Evolutionary conservation across 495 filamentous ascomycete genomes (phyloP).

Genomic region (Aspergillus heteromorphus): DNA sequence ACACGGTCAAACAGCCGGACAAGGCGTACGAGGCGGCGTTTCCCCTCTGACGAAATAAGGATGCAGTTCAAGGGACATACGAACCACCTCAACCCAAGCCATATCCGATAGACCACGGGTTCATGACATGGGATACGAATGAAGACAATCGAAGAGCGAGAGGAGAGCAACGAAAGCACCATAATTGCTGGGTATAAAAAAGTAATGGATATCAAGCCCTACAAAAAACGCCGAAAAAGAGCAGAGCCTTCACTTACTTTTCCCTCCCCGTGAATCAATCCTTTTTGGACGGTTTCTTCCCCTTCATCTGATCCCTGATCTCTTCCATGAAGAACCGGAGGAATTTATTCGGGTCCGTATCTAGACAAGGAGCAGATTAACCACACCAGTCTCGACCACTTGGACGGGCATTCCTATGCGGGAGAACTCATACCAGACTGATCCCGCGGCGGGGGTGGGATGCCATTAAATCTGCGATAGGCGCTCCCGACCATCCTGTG

Average conservation of each 20-base stretch:
- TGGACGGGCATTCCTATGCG: background rate
- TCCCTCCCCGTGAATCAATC: conserved; percentile 14
- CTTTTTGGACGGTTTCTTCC: conserved; percentile 38
- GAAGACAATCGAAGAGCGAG: background rate
- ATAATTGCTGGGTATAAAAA: conserved; percentile 19
- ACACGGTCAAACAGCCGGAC: conserved; percentile 15
- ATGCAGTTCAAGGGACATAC: conserved; percentile 35
- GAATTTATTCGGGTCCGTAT: conserved; percentile 37
- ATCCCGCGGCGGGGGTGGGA: conserved; percentile 53
- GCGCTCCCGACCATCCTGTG: conserved; percentile 53
- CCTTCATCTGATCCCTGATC: conserved; percentile 52
- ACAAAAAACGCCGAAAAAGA: background rate
- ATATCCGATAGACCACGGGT: conserved; percentile 25
- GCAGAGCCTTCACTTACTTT: too few species aligned
- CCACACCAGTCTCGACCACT: background rate
- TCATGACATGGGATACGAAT: background rate
- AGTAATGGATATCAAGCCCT: conserved; percentile 8
- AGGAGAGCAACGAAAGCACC: background rate
- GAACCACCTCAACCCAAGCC: conserved; percentile 49
- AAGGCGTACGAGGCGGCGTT: conserved; percentile 26
- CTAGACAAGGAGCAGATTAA: conserved; percentile 13
- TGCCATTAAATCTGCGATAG: conserved; percentile 51
- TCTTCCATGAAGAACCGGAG: conserved; percentile 54
- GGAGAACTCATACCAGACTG: conserved; percentile 33
- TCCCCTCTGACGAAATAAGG: conserved; percentile 49